phyloP scores from a whole-genome alignment of 768 basidiomycete species.

The Leucocoprinus birnbaumii region DNA sequence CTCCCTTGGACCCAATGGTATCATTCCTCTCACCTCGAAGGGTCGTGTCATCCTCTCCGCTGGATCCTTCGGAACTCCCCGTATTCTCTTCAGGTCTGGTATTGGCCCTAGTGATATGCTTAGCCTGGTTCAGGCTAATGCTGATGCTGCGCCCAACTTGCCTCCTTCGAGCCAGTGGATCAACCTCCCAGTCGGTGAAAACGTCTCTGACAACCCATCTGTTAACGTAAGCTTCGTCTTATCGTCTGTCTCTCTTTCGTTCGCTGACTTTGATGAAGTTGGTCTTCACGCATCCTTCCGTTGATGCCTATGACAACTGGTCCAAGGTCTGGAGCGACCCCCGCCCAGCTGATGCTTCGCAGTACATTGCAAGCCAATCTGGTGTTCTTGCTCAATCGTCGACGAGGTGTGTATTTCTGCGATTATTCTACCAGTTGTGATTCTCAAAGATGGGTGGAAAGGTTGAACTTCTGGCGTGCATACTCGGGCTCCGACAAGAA shows the following conservation, averaged over 20 bases:
- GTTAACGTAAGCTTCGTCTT: constrained; percentile 50
- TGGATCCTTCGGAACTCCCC: constrained; percentile 53
- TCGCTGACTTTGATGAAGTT: constrained; percentile 28
- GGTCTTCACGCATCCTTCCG: constrained; percentile 60
- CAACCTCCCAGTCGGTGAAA: constrained; percentile 56
- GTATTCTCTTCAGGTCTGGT: constrained; percentile 58
- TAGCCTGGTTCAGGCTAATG: constrained; percentile 40
- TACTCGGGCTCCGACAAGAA: constrained; percentile 42
- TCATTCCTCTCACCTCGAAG: constrained; percentile 48
- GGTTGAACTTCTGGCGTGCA: constrained; percentile 63
- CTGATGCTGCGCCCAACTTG: constrained; percentile 42
- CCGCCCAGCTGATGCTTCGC: constrained; percentile 50
- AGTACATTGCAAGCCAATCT: constrained; percentile 48
- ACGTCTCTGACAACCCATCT: constrained; percentile 56
- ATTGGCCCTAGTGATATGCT: constrained; percentile 63
- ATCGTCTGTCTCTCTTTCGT: background rate
- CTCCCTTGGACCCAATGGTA: constrained; percentile 49
- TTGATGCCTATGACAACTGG: constrained; percentile 71
- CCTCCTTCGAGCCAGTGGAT: constrained; percentile 51
- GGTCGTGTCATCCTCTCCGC: constrained; percentile 63
- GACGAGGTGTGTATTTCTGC: constrained; percentile 33
- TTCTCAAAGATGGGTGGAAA: no score
- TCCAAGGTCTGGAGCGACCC: constrained; percentile 52
- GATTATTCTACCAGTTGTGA: no score
- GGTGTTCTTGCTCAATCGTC: constrained; percentile 58